Evolutionary conservation across 768 basidiomycete species (phyloP).

Genomic region (Podaxis sp.): DNA sequence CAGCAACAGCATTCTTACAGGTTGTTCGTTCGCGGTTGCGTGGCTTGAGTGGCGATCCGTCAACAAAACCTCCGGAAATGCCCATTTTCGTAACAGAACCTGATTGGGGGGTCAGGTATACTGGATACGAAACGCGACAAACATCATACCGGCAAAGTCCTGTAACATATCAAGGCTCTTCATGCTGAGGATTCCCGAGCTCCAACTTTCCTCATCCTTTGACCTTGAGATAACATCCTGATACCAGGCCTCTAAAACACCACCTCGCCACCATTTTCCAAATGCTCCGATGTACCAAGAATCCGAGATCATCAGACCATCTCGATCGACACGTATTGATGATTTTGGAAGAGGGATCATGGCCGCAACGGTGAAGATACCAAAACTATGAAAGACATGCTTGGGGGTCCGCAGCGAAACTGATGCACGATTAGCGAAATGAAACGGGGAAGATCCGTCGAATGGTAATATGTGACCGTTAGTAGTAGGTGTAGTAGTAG

Average conservation of each 20-base stretch:
- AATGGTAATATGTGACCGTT: slow-evolving; percentile 5
- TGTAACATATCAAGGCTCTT: slow-evolving; percentile 69
- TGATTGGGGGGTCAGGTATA: slow-evolving; percentile 18
- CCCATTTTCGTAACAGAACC: slow-evolving; percentile 50
- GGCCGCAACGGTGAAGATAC: slow-evolving; percentile 82
- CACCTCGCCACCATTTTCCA: slow-evolving; percentile 88
- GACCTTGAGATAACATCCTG: slow-evolving; percentile 58
- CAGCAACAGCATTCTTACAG: slow-evolving; percentile 30
- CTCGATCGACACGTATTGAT: slow-evolving; percentile 32
- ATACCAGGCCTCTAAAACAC: slow-evolving; percentile 78
- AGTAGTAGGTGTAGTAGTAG: not conserved
- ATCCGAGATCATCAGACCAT: slow-evolving; percentile 57
- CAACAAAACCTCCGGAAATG: slow-evolving; percentile 35
- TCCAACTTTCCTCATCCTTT: slow-evolving; percentile 71
- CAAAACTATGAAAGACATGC: slow-evolving; percentile 82
- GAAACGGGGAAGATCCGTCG: slow-evolving; percentile 46
- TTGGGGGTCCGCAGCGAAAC: slow-evolving; percentile 90
- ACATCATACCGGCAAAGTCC: slow-evolving; percentile 56
- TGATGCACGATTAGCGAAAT: slow-evolving; percentile 90
- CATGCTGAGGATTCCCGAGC: slow-evolving; percentile 72
- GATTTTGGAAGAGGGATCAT: slow-evolving; percentile 54
- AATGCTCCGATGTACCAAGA: slow-evolving; percentile 91
- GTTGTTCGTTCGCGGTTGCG: slow-evolving; percentile 54
- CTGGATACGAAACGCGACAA: not conserved
- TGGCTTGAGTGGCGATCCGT: slow-evolving; percentile 51